These are phyloP conservation scores for Cryptosporidium baileyi DNA, from an alignment of 169 alveolate genomes.

Conservation along the genomic window DNA sequence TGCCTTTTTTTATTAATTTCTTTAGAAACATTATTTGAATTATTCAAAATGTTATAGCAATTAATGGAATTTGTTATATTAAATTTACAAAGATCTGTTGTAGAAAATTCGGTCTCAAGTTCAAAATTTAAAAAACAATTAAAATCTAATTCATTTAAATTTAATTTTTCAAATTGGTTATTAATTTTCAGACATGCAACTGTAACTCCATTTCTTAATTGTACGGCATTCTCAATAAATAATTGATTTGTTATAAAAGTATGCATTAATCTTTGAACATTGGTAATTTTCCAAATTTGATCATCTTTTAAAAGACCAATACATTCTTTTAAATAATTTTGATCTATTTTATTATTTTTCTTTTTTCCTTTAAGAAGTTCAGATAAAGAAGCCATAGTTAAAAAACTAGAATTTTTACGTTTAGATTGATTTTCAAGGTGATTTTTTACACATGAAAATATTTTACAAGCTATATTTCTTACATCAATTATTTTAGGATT, in stretches of 20 bases:
- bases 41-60: neutral
- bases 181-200: slow-evolving; percentile 47
- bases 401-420: neutral
- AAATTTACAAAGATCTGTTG: neutral
- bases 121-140: neutral
- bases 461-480: neutral
- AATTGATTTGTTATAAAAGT: neutral
- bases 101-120: neutral
- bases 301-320: slow-evolving; percentile 4
- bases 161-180: neutral
- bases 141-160: neutral
- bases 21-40: neutral
- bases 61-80: neutral
- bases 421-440: neutral
- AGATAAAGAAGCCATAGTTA: slow-evolving; percentile 22
- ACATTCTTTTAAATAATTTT: slow-evolving; percentile 37
- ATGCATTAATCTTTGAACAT: slow-evolving; percentile 22
- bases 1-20: slow-evolving; percentile 6
- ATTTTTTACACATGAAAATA: neutral
- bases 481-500: slow-evolving; percentile 5
- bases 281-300: slow-evolving; percentile 23
- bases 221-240: slow-evolving; percentile 33
- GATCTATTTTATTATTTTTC: neutral
- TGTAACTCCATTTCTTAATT: slow-evolving; percentile 40
- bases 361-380: slow-evolving; percentile 42